These are phyloP conservation scores for Pisolithus albus DNA, from an alignment of 768 basidiomycete species.

Conservation along the genomic window DNA sequence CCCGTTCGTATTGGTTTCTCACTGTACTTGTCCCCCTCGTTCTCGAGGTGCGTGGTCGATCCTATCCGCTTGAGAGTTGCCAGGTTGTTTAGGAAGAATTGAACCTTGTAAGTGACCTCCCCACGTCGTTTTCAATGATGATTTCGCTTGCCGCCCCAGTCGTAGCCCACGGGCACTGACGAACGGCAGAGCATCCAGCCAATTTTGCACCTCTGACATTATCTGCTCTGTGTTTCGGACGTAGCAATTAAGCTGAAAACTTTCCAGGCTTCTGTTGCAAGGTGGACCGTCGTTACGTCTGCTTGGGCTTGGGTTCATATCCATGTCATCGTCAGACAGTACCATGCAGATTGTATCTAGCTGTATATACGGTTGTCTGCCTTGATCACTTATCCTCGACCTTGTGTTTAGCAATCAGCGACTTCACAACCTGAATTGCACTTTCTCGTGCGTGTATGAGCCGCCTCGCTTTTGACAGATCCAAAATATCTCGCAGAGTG, in stretches of 20 bases:
- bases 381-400: neutral
- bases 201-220: constrained; percentile 62
- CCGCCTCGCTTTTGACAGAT: constrained; percentile 58
- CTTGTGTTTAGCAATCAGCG: constrained; percentile 40
- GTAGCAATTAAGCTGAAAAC: constrained; percentile 5
- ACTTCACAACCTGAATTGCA: constrained; percentile 56
- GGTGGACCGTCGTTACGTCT: neutral
- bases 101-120: constrained; percentile 24
- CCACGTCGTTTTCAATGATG: constrained; percentile 36
- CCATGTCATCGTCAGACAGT: too few species aligned
- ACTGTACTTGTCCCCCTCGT: constrained; percentile 64
- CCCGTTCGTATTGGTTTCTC: constrained; percentile 69
- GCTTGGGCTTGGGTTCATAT: too few species aligned
- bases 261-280: neutral
- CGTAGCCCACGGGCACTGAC: constrained; percentile 55
- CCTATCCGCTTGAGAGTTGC: constrained; percentile 40
- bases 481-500: constrained; percentile 31
- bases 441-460: constrained; percentile 65
- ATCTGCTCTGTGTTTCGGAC: neutral
- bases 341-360: too few species aligned
- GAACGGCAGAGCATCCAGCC: constrained; percentile 61
- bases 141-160: constrained; percentile 72
- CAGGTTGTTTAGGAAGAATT: constrained; percentile 11
- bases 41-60: constrained; percentile 61
- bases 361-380: neutral